Conservation (phyloP, 495 filamentous ascomycete genomes). For the Aspergillus sclerotiicarbonarius region DNA sequence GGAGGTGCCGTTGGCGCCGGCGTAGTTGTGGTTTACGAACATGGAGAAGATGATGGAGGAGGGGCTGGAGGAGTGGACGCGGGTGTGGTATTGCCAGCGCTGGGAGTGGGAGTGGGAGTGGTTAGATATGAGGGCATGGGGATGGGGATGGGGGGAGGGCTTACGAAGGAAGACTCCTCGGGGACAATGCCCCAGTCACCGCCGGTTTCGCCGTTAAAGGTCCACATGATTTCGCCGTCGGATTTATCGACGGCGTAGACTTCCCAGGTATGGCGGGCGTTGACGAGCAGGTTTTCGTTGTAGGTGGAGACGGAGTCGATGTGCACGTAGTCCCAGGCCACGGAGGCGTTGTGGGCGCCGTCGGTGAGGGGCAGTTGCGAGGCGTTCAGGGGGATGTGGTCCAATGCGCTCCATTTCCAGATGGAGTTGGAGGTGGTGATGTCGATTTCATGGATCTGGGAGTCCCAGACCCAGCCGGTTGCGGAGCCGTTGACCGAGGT, state of each 20-base stretch:
- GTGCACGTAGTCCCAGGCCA: constrained; percentile 41
- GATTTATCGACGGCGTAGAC: constrained; percentile 25
- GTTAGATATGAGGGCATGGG: constrained; percentile 19
- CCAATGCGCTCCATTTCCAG: constrained; percentile 36
- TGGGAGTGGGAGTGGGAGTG: constrained; percentile 35
- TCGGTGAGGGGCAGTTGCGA: constrained; percentile 20
- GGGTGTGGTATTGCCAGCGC: constrained; percentile 21
- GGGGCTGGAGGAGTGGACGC: constrained; percentile 17
- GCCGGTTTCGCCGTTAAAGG: constrained; percentile 23
- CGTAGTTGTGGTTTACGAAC: constrained; percentile 29
- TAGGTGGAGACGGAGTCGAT: constrained; percentile 38
- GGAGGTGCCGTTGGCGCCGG: constrained; percentile 11
- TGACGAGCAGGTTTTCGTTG: constrained; percentile 36
- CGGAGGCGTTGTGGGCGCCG: constrained; percentile 16
- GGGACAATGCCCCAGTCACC: constrained; percentile 14
- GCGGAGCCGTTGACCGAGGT: constrained; percentile 38
- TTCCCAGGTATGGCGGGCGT: constrained; percentile 37
- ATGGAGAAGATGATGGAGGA: constrained; percentile 14
- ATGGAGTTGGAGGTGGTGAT: constrained; percentile 38
- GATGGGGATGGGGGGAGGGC: constrained; percentile 17
- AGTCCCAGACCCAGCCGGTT: constrained; percentile 51
- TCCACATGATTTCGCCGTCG: constrained; percentile 38
- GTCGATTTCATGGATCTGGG: constrained; percentile 48
- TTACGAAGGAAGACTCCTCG: background rate
- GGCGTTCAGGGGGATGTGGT: constrained; percentile 17